Conservation (phyloP, 2,329 filamentous ascomycete genomes). For the Fusarium anthophilum region DNA sequence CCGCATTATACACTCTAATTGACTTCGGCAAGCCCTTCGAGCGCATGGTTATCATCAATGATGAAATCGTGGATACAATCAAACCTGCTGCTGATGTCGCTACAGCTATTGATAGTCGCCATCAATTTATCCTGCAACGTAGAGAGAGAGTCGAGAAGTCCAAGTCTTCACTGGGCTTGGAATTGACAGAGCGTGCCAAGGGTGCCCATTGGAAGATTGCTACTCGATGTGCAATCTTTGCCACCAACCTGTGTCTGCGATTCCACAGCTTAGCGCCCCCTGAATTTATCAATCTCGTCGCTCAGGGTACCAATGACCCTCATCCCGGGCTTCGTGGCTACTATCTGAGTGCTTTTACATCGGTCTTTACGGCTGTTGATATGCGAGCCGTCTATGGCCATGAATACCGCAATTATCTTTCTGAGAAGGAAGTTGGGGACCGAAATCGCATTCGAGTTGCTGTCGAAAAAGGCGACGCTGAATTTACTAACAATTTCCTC, state of each 20-base stretch:
- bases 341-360: constrained; percentile 80
- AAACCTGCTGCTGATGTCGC: constrained; percentile 73
- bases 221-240: constrained; percentile 86
- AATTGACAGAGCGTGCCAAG: constrained; percentile 80
- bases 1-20: constrained; percentile 84
- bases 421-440: constrained; percentile 77
- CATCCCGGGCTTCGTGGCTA: constrained; percentile 86
- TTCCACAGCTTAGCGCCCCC: constrained; percentile 87
- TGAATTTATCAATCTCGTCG: constrained; percentile 84
- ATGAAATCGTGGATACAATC: constrained; percentile 75
- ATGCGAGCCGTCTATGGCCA: constrained; percentile 87
- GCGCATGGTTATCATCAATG: constrained; percentile 83
- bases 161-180: constrained; percentile 82
- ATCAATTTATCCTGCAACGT: constrained; percentile 78
- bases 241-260: constrained; percentile 89
- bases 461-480: constrained; percentile 77
- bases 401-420: constrained; percentile 85
- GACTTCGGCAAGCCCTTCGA: constrained; percentile 93
- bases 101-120: constrained; percentile 65
- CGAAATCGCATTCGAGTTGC: constrained; percentile 78
- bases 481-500: constrained; percentile 83
- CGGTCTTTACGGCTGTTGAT: constrained; percentile 85
- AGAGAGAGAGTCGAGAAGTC: constrained; percentile 81
- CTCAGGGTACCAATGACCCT: constrained; percentile 84
- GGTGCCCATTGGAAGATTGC: constrained; percentile 97